These are phyloP conservation scores for Clohesyomyces aquaticus DNA, from an alignment of 495 filamentous ascomycete genomes.

Conservation along the genomic window DNA sequence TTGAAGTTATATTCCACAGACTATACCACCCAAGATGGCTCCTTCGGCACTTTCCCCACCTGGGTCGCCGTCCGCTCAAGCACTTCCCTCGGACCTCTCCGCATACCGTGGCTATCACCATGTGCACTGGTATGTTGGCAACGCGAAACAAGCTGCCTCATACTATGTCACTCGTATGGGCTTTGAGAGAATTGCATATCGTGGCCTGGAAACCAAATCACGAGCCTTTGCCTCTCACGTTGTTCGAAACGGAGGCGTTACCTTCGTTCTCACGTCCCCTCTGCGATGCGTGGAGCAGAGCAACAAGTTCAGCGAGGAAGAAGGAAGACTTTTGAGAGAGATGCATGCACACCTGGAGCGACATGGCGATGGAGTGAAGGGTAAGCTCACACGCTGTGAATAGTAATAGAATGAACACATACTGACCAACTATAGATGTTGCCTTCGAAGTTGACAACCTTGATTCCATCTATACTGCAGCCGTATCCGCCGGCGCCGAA, in stretches of 20 bases:
- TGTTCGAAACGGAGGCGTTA: conserved; percentile 73
- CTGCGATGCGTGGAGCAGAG: conserved; percentile 59
- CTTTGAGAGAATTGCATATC: conserved; percentile 78
- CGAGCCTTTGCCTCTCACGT: conserved; percentile 78
- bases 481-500: conserved; percentile 69
- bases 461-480: conserved; percentile 69
- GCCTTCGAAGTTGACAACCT: conserved; percentile 89
- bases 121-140: conserved; percentile 91
- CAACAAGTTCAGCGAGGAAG: conserved; percentile 57
- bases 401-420: not conserved
- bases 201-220: conserved; percentile 82
- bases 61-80: conserved; percentile 48
- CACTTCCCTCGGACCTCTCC: conserved; percentile 47
- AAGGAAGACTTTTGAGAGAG: conserved; percentile 63
- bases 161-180: conserved; percentile 86
- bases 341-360: conserved; percentile 75
- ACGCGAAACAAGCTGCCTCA: conserved; percentile 88
- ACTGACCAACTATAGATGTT: conserved; percentile 50
- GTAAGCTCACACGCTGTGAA: conserved; percentile 42
- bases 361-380: conserved; percentile 90
- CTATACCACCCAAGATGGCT: conserved; percentile 58
- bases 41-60: conserved; percentile 66
- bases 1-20: conserved; percentile 20
- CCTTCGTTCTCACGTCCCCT: conserved; percentile 83
- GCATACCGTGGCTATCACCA: conserved; percentile 82